Evolutionary conservation across 441 rosid genomes (phyloP).

Genomic region (Daphne laureola): DNA sequence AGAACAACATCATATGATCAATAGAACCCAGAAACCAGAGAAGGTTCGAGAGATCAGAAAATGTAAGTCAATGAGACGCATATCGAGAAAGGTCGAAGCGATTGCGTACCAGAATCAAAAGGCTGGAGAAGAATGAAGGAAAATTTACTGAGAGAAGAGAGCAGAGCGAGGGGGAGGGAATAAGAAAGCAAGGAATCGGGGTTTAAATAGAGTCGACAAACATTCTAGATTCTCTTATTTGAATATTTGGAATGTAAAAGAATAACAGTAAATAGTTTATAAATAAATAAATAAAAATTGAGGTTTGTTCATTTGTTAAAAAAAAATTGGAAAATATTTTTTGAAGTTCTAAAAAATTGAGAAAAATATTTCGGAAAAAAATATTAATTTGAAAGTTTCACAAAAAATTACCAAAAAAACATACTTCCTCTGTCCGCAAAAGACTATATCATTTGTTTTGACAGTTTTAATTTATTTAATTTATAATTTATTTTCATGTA

Average conservation of each 20-base stretch:
- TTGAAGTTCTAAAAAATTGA: too few species aligned
- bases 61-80: slow-evolving; percentile 16
- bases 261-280: slow-evolving; percentile 4
- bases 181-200: not conserved
- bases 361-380: too few species aligned
- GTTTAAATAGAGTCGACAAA: too few species aligned
- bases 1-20: not conserved
- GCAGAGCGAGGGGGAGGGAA: not conserved
- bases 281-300: not conserved
- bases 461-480: too few species aligned
- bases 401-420: not conserved
- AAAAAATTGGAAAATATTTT: not conserved
- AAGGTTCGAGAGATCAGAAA: slow-evolving; percentile 9
- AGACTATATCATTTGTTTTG: too few species aligned
- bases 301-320: not conserved
- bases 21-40: slow-evolving; percentile 14
- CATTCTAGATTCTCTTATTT: too few species aligned
- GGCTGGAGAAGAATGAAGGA: not conserved
- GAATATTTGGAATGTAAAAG: not conserved
- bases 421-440: too few species aligned
- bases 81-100: not conserved
- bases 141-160: slow-evolving; percentile 10
- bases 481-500: too few species aligned
- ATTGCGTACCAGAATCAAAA: slow-evolving; percentile 19
- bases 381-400: too few species aligned